A percentile compares a stretch with the other conserved stretches of the same genome.
Evolutionary conservation across 768 basidiomycete genomes (phyloP).

Genomic region (Termitomyces eurrhizus): DNA sequence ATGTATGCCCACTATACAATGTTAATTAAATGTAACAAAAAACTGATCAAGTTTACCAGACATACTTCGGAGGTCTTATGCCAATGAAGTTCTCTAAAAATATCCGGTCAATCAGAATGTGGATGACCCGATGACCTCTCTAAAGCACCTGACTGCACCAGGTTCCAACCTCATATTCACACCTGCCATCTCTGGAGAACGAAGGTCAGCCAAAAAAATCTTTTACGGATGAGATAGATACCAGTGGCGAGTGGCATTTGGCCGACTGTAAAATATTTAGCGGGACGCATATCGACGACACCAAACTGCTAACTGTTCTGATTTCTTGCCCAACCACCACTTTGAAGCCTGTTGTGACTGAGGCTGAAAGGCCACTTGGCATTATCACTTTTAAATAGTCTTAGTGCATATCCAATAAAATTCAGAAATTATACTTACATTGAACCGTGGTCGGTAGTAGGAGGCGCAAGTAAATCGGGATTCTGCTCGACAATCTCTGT

Average conservation of each 20-base stretch:
- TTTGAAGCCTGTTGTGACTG: constrained; percentile 51
- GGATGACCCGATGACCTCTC: neutral
- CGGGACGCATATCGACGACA: neutral
- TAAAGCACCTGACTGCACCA: constrained; percentile 40
- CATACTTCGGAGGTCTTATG: constrained; percentile 43
- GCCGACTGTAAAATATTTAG: constrained; percentile 26
- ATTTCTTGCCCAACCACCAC: constrained; percentile 59
- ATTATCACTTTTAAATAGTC: constrained; percentile 30
- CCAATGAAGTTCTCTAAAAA: constrained; percentile 48
- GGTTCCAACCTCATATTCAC: constrained; percentile 51
- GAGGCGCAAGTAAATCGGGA: constrained; percentile 40
- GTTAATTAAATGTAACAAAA: neutral
- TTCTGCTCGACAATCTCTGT: constrained; percentile 37
- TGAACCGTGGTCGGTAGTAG: constrained; percentile 39
- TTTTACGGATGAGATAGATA: constrained; percentile 11
- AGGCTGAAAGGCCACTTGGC: constrained; percentile 56
- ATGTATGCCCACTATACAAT: constrained; percentile 45
- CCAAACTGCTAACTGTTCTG: constrained; percentile 39
- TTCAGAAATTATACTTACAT: constrained; percentile 27
- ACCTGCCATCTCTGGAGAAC: constrained; percentile 34
- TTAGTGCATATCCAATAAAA: neutral
- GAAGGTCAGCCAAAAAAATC: neutral
- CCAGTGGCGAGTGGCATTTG: constrained; percentile 49
- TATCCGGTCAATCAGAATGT: neutral
- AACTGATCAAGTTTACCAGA: neutral